Conservation (phyloP, 2,329 filamentous ascomycete genomes). For the Purpureocillium lavendulum region DNA sequence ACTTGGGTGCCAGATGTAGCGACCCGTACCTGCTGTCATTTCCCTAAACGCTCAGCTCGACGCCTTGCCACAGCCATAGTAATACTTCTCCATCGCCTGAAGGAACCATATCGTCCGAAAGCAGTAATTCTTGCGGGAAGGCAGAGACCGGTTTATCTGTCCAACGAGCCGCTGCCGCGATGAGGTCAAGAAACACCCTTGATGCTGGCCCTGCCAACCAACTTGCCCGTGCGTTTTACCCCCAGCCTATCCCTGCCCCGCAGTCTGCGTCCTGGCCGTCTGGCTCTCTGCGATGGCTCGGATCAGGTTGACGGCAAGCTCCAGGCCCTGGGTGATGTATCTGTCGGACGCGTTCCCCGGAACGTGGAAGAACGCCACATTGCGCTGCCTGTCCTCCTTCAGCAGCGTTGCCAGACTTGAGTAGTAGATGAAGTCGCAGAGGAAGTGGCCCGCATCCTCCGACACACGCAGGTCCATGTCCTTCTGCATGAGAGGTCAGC, state of each 20-base stretch:
- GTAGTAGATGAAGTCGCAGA: slow-evolving; percentile 76
- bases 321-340: slow-evolving; percentile 38
- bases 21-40: too few species aligned
- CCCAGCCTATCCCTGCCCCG: not conserved
- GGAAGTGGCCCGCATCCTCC: slow-evolving; percentile 61
- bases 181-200: too few species aligned
- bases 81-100: too few species aligned
- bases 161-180: too few species aligned
- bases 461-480: slow-evolving; percentile 48
- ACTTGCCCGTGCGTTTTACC: too few species aligned
- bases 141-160: too few species aligned
- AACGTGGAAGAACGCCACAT: slow-evolving; percentile 65
- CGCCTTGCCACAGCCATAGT: too few species aligned
- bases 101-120: too few species aligned
- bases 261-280: slow-evolving; percentile 12
- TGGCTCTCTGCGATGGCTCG: slow-evolving; percentile 48
- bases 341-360: slow-evolving; percentile 48
- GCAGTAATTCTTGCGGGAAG: too few species aligned
- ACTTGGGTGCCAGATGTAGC: too few species aligned
- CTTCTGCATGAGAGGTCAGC: slow-evolving; percentile 15
- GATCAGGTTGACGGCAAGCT: slow-evolving; percentile 46
- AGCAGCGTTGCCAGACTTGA: slow-evolving; percentile 53
- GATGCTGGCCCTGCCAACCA: too few species aligned
- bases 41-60: too few species aligned
- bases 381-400: slow-evolving; percentile 34